A percentile compares a stretch with the other conserved stretches of the same genome.
These are phyloP conservation scores for Podochytrium sp. DNA, from an alignment of 192 early-diverging fungal species.

Conservation along the genomic window DNA sequence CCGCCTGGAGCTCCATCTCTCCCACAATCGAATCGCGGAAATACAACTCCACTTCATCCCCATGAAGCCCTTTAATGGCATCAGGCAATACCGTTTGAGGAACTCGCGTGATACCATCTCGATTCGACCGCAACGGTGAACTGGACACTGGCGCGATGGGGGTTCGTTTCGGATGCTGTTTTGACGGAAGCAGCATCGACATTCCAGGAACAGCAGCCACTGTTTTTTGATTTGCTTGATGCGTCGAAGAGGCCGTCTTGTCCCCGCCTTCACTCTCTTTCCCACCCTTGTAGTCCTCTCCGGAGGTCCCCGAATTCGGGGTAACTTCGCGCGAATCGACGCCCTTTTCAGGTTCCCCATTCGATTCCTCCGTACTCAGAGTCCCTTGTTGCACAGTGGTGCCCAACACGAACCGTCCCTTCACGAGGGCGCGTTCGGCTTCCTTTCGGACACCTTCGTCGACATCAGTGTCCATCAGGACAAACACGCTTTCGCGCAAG, in stretches of 20 bases:
- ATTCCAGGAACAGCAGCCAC: conserved; percentile 4
- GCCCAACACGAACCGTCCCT: conserved; percentile 32
- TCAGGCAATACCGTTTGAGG: conserved; percentile 26
- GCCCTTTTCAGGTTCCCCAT: too few species aligned
- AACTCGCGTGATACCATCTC: conserved; percentile 9
- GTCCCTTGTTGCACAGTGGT: too few species aligned
- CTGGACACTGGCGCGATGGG: not conserved
- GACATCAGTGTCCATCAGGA: conserved; percentile 43
- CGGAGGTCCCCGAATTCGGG: too few species aligned
- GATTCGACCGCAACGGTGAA: not conserved
- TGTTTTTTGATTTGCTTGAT: not conserved
- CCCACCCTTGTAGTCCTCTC: too few species aligned
- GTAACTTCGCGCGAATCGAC: too few species aligned
- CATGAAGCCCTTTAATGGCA: conserved; percentile 24
- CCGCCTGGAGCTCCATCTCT: conserved; percentile 45
- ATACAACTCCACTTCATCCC: conserved; percentile 46
- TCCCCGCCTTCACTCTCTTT: not conserved
- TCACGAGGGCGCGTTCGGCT: conserved; percentile 44
- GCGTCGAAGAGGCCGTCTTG: not conserved
- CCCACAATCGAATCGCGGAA: conserved; percentile 42
- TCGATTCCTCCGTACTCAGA: too few species aligned
- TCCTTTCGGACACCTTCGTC: conserved; percentile 45
- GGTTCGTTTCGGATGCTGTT: not conserved
- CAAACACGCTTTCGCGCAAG: conserved; percentile 44
- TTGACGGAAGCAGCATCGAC: not conserved